Base-by-base conservation (phyloP, 2,329 filamentous ascomycete genomes). In the Pezizomycotina sp. region DNA sequence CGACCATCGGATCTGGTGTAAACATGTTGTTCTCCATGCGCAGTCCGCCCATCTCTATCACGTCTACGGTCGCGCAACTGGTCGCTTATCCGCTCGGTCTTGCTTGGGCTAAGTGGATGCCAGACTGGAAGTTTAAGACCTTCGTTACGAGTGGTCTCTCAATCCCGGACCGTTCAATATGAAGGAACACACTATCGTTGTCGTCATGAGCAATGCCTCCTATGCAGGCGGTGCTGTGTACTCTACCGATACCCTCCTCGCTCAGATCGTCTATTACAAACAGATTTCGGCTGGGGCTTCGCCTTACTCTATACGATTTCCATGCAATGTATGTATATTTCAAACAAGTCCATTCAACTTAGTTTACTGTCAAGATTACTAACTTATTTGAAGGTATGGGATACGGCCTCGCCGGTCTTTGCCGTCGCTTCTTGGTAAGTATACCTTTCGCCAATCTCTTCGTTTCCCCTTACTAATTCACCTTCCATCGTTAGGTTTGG, bases 161-260 rank as follows among this genome's bases (percentile, higher is more conserved):
- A 77, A 62, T 37, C 71, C 73, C 0, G 71, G 71, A 0, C 72
- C 72, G 1, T 78, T 78, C 56, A 78, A 75, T 50, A 63, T 74
- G 53, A 78, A 78, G 54, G 74, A 78, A 51, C 74, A 77, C 52
- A 58, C 69, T 25, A 66, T 78, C 42, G 75, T 78, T 38, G 68
- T 72, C 12, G 68, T 76, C 47, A 76, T 76, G 70, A 74, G 77
- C 10, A 71, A 76, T 51, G 73, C 78, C 4, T 72, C 74, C 4
- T 77, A 73, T 60, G 31, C 71, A 65, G 55, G 56, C 42, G 41
- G 41, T 14, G 41, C 41, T 25, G 41, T 37, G 3, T 44, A 44
- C 12, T 44, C 41, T 7, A 44, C 41, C 8, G 41, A 44, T 40
- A 40, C 40, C 26, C 29, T 44, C 12, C 30, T 44, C 9, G 41